Conservation (phyloP, 2,329 filamentous ascomycete genomes). For the Aspergillus pseudoterreus region DNA sequence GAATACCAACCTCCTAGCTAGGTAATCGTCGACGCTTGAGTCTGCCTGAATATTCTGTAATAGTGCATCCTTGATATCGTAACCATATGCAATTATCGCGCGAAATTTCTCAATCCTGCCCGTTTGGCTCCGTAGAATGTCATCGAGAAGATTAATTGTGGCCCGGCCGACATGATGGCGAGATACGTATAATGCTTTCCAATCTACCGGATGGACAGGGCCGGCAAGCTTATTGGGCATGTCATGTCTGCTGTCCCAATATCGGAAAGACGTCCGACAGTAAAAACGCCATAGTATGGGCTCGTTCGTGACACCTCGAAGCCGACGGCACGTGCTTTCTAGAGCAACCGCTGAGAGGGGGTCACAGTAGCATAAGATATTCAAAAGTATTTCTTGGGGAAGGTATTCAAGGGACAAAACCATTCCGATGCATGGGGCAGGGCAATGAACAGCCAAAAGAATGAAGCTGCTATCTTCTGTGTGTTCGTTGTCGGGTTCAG, state of each 20-base stretch:
- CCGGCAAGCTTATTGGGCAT: conserved; percentile 54
- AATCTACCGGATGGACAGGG: conserved; percentile 59
- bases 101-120: conserved; percentile 67
- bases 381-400: conserved; percentile 81
- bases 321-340: conserved; percentile 59
- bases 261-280: conserved; percentile 65
- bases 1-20: conserved; percentile 61
- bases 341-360: conserved; percentile 50
- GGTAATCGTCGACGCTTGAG: conserved; percentile 64
- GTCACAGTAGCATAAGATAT: conserved; percentile 65
- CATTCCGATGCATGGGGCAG: conserved; percentile 24
- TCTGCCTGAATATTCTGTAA: conserved; percentile 60
- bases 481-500: no score
- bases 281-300: conserved; percentile 76
- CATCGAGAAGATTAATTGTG: conserved; percentile 58
- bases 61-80: conserved; percentile 85
- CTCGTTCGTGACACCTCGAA: conserved; percentile 64
- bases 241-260: conserved; percentile 69
- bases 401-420: conserved; percentile 42
- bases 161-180: conserved; percentile 53
- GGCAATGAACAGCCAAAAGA: background rate
- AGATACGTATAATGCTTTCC: conserved; percentile 66
- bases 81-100: conserved; percentile 68
- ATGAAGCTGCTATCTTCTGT: conserved; percentile 1
- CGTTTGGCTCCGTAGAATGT: conserved; percentile 67